These are phyloP conservation scores for Calcarisporium arbuscula DNA, from an alignment of 2,329 filamentous ascomycete species.

Conservation along the genomic window DNA sequence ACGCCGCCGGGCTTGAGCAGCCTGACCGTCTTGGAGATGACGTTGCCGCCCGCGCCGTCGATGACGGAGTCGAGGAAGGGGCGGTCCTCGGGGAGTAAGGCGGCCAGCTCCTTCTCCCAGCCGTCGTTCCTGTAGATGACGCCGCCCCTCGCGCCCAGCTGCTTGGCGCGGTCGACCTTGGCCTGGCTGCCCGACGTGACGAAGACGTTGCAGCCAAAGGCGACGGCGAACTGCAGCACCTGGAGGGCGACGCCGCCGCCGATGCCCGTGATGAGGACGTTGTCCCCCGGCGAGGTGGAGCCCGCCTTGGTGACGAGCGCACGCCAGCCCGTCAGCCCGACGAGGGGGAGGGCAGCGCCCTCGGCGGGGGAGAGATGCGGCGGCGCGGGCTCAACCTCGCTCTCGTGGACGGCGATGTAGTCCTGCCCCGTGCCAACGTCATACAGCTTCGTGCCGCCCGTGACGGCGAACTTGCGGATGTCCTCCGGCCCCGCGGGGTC, in stretches of 20 bases:
- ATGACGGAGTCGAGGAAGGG: conserved; percentile 75
- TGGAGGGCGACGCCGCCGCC: conserved; percentile 86
- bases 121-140: conserved; percentile 70
- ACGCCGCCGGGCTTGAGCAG: conserved; percentile 76
- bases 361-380: conserved; percentile 65
- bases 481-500: conserved; percentile 69
- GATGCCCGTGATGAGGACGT: conserved; percentile 84
- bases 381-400: conserved; percentile 72
- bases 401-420: conserved; percentile 59
- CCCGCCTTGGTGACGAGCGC: conserved; percentile 74
- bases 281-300: conserved; percentile 57
- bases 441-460: conserved; percentile 61
- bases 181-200: conserved; percentile 69
- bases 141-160: conserved; percentile 74
- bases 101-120: conserved; percentile 73
- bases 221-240: conserved; percentile 72
- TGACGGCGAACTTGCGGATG: conserved; percentile 49
- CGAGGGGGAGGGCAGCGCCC: conserved; percentile 77
- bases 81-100: conserved; percentile 56
- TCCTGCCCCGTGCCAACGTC: conserved; percentile 67
- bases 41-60: conserved; percentile 84
- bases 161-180: conserved; percentile 67
- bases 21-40: conserved; percentile 61
- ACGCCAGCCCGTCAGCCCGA: conserved; percentile 82
- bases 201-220: conserved; percentile 68